Percentiles rank a stretch among this genome's conserved stretches.
These are phyloP conservation scores for Scheffersomyces illinoinensis DNA, from an alignment of 1,139 yeast genomes.

Conservation along the genomic window DNA sequence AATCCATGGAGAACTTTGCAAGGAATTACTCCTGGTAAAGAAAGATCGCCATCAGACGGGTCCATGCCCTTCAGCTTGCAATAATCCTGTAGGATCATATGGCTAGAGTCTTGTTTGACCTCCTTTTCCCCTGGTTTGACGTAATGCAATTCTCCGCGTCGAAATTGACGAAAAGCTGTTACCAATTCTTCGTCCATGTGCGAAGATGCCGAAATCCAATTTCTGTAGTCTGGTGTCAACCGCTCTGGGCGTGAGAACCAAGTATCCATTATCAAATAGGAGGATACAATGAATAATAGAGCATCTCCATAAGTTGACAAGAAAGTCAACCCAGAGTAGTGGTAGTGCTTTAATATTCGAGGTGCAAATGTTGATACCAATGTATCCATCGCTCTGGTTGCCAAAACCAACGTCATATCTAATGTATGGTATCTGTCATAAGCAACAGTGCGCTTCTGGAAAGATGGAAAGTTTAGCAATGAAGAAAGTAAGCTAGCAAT, in stretches of 20 bases:
- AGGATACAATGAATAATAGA: constrained; percentile 18
- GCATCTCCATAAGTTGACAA: constrained; percentile 16
- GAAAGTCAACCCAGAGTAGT: constrained; percentile 13
- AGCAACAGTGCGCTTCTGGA: constrained; percentile 16
- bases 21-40: constrained; percentile 30
- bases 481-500: constrained; percentile 13
- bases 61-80: constrained; percentile 25
- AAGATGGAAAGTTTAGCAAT: constrained; percentile 18
- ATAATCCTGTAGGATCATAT: constrained; percentile 22
- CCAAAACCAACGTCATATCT: constrained; percentile 24
- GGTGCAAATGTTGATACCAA: constrained; percentile 13
- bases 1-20: constrained; percentile 39
- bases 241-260: constrained; percentile 40
- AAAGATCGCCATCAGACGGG: constrained; percentile 23
- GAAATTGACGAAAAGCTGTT: constrained; percentile 26
- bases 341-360: constrained; percentile 1
- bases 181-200: constrained; percentile 37
- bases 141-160: constrained; percentile 25
- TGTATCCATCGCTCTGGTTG: constrained; percentile 24
- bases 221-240: constrained; percentile 34
- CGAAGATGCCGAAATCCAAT: constrained; percentile 45
- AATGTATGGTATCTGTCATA: constrained; percentile 21
- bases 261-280: constrained; percentile 35
- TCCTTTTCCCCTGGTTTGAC: constrained; percentile 16
- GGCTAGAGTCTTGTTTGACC: constrained; percentile 10